Percentiles rank a stretch among this genome's conserved stretches.
phyloP scores from a whole-genome alignment of 768 basidiomycete genomes.

The Russula olivacea region DNA sequence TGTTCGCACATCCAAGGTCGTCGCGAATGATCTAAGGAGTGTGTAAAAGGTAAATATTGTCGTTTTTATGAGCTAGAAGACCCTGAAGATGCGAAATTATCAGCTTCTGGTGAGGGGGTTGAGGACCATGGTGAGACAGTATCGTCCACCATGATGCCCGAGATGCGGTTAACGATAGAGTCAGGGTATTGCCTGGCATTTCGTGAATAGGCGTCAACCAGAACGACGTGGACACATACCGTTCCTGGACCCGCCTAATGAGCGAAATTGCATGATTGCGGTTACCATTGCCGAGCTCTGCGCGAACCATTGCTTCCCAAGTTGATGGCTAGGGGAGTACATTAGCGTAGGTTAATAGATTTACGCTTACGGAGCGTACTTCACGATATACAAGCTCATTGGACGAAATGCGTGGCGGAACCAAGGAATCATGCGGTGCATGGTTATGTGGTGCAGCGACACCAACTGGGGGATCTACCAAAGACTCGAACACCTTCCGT shows the following conservation, averaged over 20 bases:
- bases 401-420: slow-evolving; percentile 33
- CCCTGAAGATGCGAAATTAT: not conserved
- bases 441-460: slow-evolving; percentile 90
- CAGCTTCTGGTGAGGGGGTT: slow-evolving; percentile 13
- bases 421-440: slow-evolving; percentile 53
- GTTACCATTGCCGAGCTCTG: slow-evolving; percentile 77
- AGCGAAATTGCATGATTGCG: slow-evolving; percentile 62
- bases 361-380: slow-evolving; percentile 38
- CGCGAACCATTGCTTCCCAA: slow-evolving; percentile 93
- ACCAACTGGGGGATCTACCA: slow-evolving; percentile 75
- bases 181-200: slow-evolving; percentile 60
- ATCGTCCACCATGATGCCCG: slow-evolving; percentile 74
- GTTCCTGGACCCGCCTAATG: slow-evolving; percentile 62
- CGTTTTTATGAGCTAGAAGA: slow-evolving; percentile 16
- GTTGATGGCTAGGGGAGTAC: slow-evolving; percentile 62
- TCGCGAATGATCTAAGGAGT: not conserved
- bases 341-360: not conserved
- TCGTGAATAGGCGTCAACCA: slow-evolving; percentile 18
- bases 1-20: not conserved
- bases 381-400: slow-evolving; percentile 76
- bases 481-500: slow-evolving; percentile 68
- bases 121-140: slow-evolving; percentile 43
- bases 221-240: slow-evolving; percentile 39
- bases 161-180: slow-evolving; percentile 73
- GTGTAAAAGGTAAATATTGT: not conserved